phyloP scores from a whole-genome alignment of 345 rosid species.

The Euphorbia tirucalli region DNA sequence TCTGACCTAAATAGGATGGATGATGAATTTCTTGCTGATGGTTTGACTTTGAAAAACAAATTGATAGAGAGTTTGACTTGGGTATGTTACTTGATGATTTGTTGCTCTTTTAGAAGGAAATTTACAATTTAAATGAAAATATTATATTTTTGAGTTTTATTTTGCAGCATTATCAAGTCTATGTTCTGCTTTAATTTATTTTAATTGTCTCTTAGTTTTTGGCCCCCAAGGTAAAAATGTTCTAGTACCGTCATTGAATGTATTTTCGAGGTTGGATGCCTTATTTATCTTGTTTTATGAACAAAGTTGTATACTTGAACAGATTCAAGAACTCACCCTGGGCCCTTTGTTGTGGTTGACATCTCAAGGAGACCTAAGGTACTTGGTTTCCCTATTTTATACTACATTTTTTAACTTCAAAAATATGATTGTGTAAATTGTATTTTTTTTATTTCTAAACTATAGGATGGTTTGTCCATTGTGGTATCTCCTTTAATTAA shows the following conservation, averaged over 20 bases:
- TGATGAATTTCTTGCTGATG: too few relatives aligned
- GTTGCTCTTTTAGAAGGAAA: too few relatives aligned
- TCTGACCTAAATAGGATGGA: too few relatives aligned
- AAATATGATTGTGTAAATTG: background rate
- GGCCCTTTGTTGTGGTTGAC: slow-evolving; percentile 79
- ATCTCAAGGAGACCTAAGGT: slow-evolving; percentile 71
- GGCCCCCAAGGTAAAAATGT: too few relatives aligned
- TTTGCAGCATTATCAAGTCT: too few relatives aligned
- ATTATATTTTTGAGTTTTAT: too few relatives aligned
- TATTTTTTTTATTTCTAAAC: background rate
- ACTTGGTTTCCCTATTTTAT: slow-evolving; percentile 18
- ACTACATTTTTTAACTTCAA: slow-evolving; percentile 9
- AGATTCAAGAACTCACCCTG: slow-evolving; percentile 87
- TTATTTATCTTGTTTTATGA: background rate
- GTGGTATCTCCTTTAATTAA: slow-evolving; percentile 79
- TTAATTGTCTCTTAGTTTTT: too few relatives aligned
- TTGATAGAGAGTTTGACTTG: too few relatives aligned
- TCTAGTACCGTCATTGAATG: background rate
- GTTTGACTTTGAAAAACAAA: too few relatives aligned
- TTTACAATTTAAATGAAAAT: too few relatives aligned
- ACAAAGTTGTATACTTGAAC: slow-evolving; percentile 21
- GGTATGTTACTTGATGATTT: too few relatives aligned
- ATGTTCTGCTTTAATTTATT: too few relatives aligned
- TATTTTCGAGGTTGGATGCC: background rate
- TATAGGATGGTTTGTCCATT: slow-evolving; percentile 81